Conservation (phyloP, 345 rosid species). For the Camelina laxa region DNA sequence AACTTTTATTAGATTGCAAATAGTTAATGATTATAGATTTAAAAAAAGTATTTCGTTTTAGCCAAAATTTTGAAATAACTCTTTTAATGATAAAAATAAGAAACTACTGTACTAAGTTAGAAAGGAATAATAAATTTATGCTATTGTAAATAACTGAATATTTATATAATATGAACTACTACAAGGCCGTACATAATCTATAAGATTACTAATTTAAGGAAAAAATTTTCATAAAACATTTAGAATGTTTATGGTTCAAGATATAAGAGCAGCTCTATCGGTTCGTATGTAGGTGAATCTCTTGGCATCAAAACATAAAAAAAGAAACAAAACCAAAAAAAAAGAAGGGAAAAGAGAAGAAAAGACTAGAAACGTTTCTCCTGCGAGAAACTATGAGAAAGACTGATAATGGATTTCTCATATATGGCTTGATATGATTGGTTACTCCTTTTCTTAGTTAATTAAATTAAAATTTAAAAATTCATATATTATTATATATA, state of each 20-base stretch:
- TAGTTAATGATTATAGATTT: background rate
- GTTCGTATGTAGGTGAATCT: too few relatives aligned
- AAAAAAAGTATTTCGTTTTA: background rate
- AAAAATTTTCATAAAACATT: background rate
- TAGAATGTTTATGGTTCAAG: background rate
- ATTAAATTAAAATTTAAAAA: too few relatives aligned
- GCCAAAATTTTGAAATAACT: background rate
- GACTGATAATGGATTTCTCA: too few relatives aligned
- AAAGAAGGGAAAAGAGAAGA: too few relatives aligned
- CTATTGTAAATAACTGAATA: background rate
- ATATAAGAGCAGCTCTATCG: too few relatives aligned
- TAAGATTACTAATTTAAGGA: background rate
- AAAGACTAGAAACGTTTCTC: too few relatives aligned
- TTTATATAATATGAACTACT: background rate
- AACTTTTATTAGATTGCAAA: background rate
- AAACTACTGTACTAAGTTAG: background rate
- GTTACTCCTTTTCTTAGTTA: too few relatives aligned
- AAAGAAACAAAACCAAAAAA: too few relatives aligned
- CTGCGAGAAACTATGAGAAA: too few relatives aligned
- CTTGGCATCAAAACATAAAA: too few relatives aligned
- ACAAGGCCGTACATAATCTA: background rate
- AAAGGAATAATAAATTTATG: background rate
- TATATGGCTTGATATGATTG: too few relatives aligned
- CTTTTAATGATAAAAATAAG: background rate
- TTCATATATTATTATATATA: too few relatives aligned